Percentiles rank a stretch among this genome's conserved stretches.
Evolutionary conservation across 208 protist genomes (phyloP).

Genomic region (Leishmania mexicana): DNA sequence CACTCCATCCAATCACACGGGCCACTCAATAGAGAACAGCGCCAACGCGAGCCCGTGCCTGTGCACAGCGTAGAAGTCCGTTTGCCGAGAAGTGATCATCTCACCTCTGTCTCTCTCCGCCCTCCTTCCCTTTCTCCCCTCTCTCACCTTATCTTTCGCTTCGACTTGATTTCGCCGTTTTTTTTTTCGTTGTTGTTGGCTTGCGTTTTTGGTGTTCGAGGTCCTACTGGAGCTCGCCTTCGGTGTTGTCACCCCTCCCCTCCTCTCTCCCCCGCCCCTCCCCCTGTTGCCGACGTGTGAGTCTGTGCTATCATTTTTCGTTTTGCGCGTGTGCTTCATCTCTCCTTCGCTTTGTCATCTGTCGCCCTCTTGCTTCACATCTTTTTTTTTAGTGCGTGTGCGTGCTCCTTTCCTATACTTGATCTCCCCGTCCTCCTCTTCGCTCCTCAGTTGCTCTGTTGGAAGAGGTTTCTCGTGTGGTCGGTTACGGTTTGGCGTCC

Average conservation of each 20-base stretch:
- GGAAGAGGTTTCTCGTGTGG: too few species aligned
- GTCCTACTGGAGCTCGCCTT: not conserved
- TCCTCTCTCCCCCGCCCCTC: not conserved
- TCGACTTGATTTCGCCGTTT: not conserved
- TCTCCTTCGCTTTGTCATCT: not conserved
- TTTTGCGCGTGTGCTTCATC: not conserved
- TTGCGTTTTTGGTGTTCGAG: not conserved
- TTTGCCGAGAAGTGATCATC: not conserved
- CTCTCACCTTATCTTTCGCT: not conserved
- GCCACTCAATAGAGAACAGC: not conserved
- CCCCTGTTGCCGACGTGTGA: not conserved
- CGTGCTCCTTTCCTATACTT: not conserved
- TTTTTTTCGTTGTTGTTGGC: not conserved
- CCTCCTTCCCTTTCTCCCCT: constrained; percentile 4
- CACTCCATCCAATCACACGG: too few species aligned
- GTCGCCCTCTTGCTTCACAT: not conserved
- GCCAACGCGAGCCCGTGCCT: not conserved
- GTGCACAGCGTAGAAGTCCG: not conserved
- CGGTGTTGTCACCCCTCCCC: not conserved
- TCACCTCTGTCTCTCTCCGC: not conserved
- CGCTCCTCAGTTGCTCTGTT: not conserved
- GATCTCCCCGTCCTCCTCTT: not conserved
- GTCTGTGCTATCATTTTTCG: not conserved
- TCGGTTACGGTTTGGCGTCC: too few species aligned
- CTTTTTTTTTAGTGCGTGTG: not conserved